Evolutionary conservation across 78 protist genomes (phyloP).

Genomic region (Dictyostelium intermedium): DNA sequence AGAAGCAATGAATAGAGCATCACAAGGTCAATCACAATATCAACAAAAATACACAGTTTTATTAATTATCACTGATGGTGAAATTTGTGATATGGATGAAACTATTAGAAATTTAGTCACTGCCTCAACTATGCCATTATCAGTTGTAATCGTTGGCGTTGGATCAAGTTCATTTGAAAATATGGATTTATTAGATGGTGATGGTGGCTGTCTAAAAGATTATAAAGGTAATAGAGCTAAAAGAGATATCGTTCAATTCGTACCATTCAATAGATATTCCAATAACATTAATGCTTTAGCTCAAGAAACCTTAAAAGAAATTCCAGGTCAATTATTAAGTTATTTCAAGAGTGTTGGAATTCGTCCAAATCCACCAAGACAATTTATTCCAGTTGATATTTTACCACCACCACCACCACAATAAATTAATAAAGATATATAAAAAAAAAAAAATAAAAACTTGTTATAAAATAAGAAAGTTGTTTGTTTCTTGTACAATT

Average conservation of each 20-base stretch:
- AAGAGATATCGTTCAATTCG: slow-evolving; percentile 90
- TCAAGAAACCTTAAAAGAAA: slow-evolving; percentile 68
- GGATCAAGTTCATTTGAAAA: slow-evolving; percentile 80
- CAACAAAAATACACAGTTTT: slow-evolving; percentile 52
- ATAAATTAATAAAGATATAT: too few species aligned
- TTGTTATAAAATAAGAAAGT: too few species aligned
- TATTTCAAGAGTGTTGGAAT: neutral
- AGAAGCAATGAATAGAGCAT: neutral
- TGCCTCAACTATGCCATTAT: slow-evolving; percentile 53
- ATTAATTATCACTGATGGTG: slow-evolving; percentile 87
- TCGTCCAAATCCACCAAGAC: slow-evolving; percentile 35
- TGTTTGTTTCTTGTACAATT: too few species aligned
- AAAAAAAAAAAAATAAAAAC: too few species aligned
- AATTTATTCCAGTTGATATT: neutral
- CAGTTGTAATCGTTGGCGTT: slow-evolving; percentile 85
- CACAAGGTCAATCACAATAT: neutral
- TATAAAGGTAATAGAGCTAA: neutral
- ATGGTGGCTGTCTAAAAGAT: slow-evolving; percentile 30
- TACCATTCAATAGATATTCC: slow-evolving; percentile 71
- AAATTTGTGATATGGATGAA: slow-evolving; percentile 67
- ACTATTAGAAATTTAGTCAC: slow-evolving; percentile 35
- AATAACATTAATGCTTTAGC: slow-evolving; percentile 9
- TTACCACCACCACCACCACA: neutral
- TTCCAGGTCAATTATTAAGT: slow-evolving; percentile 62
- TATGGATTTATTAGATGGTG: slow-evolving; percentile 90